Conservation (phyloP, 2,329 filamentous ascomycete genomes). For the Phialemoniopsis sp. region DNA sequence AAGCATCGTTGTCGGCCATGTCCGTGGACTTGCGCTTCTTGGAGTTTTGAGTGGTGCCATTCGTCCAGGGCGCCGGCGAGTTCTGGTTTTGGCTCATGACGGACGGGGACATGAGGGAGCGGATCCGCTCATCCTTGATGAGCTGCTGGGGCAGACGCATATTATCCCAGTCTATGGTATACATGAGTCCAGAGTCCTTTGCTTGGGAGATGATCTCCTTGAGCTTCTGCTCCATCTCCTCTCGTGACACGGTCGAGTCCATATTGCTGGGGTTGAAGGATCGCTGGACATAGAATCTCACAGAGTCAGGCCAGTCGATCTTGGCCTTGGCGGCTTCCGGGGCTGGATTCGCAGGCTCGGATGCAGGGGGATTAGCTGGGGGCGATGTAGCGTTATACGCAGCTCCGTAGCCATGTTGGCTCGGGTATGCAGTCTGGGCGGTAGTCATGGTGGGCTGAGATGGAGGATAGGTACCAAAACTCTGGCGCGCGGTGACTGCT, state of each 20-base stretch:
- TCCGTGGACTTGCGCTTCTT: conserved; percentile 84
- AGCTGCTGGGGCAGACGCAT: conserved; percentile 83
- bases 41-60: conserved; percentile 25
- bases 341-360: neutral
- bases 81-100: neutral
- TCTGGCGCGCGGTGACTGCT: conserved; percentile 35
- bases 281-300: conserved; percentile 83
- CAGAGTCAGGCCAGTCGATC: conserved; percentile 76
- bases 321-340: conserved; percentile 38
- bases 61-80: conserved; percentile 1
- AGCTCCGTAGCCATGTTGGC: conserved; percentile 11
- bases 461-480: conserved; percentile 25
- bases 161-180: conserved; percentile 75
- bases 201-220: conserved; percentile 82
- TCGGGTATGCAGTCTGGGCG: conserved; percentile 21
- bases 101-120: conserved; percentile 3
- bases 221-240: conserved; percentile 79
- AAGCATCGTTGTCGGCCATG: conserved; percentile 44
- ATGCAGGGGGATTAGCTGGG: conserved; percentile 14
- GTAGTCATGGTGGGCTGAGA: conserved; percentile 18
- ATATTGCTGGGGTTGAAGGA: conserved; percentile 76
- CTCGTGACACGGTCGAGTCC: conserved; percentile 54
- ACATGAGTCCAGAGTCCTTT: conserved; percentile 68
- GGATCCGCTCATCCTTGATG: conserved; percentile 64
- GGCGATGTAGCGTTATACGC: neutral